Evolutionary conservation across 495 filamentous ascomycete species (phyloP).

Genomic region (Trichodelitschia bisporula): DNA sequence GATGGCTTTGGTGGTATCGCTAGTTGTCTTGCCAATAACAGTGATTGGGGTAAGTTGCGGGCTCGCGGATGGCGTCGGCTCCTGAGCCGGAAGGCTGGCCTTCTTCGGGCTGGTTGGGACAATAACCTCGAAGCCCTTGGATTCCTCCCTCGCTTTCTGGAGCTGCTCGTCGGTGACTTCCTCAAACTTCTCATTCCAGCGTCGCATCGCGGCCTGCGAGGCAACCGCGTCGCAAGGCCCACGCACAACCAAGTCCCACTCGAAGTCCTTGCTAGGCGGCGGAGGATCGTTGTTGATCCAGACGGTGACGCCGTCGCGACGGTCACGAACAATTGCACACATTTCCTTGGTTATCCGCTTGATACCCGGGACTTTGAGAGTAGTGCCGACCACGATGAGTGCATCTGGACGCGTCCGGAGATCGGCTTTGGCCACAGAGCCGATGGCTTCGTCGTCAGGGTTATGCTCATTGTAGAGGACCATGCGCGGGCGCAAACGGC

Average conservation of each 20-base stretch:
- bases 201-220: slow-evolving; percentile 40
- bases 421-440: slow-evolving; percentile 64
- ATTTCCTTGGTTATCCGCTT: slow-evolving; percentile 73
- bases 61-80: too few relatives aligned
- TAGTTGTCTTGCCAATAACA: too few relatives aligned
- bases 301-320: slow-evolving; percentile 70
- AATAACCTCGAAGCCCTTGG: too few relatives aligned
- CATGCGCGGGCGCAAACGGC: slow-evolving; percentile 72
- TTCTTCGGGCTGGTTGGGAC: too few relatives aligned
- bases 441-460: slow-evolving; percentile 88
- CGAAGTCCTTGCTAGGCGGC: slow-evolving; percentile 51
- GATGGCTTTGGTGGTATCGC: too few relatives aligned
- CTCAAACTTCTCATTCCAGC: slow-evolving; percentile 35
- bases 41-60: too few relatives aligned
- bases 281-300: slow-evolving; percentile 83
- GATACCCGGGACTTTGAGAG: slow-evolving; percentile 80
- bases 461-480: slow-evolving; percentile 95
- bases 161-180: background rate
- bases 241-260: slow-evolving; percentile 74
- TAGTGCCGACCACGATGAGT: slow-evolving; percentile 84
- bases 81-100: too few relatives aligned
- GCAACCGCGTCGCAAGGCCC: slow-evolving; percentile 81
- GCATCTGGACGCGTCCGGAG: slow-evolving; percentile 69
- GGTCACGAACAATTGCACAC: slow-evolving; percentile 51
- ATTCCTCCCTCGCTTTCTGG: background rate